Evolutionary conservation across 2,329 filamentous ascomycete genomes (phyloP), one percentile per base, ranked within the genome.

Genomic region (Xylariomycetidae sp.): DNA sequence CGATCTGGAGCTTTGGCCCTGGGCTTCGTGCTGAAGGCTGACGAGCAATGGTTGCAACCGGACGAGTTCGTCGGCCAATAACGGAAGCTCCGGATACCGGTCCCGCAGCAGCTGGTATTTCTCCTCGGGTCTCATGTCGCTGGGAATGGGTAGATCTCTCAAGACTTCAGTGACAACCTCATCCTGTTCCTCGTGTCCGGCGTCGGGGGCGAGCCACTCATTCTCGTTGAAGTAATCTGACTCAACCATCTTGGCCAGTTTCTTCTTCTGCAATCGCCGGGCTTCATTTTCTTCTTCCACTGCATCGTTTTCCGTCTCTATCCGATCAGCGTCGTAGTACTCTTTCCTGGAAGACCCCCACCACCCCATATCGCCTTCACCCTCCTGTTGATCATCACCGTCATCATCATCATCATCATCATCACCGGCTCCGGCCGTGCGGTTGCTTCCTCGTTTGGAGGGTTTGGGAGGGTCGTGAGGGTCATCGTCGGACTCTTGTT

Each of bases 201-300:
- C 68, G 3, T 70, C 72, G 12, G 70, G 65, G 16, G 74, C 77
- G 23, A 82, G 58, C 92, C 90, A 97, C 47, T 94, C 88, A 26
- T 79, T 74, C 53, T 94, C 86, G 50, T 97, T 88, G 45, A 97
- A 94, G 7, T 96, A 98, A 56, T 98, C 92, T 25, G 85, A 84
- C 47, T 94, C 89, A 5, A 80, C 77, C 85, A 98, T 92, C 46
- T 84, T 82, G 48, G 88, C 74, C 16, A 97, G 62, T 56, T 92
- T 90, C 70, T 95, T 96, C 62, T 88, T 81, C 59, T 97, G 90
- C 40, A 98, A 63, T 41, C 88, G 74, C 58, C 83, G 81, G 3
- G 90, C 92, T 58, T 98, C 94, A 9, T 74, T 79, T 61, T 98
- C 94, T 67, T 98, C 92, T 53, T 92, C 89, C 19, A 94, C 63